These are phyloP conservation scores for Lachnellula arida DNA, from an alignment of 2,329 filamentous ascomycete genomes.

Conservation along the genomic window DNA sequence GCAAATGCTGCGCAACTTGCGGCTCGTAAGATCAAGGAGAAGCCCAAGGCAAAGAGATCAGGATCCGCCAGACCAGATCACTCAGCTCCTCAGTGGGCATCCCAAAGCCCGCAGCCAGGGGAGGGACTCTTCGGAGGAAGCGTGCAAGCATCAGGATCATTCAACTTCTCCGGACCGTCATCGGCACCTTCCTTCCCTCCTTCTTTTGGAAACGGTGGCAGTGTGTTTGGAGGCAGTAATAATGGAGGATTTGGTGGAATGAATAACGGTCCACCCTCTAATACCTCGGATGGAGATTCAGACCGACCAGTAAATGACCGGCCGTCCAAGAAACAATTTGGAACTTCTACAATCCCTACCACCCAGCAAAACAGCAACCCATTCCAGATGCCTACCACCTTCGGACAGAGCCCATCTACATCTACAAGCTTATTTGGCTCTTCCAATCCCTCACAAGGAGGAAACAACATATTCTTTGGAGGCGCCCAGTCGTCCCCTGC, in stretches of 20 bases:
- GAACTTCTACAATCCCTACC: not conserved
- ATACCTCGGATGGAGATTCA: slow-evolving; percentile 8
- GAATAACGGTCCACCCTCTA: not conserved
- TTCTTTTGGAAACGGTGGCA: slow-evolving; percentile 8
- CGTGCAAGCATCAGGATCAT: slow-evolving; percentile 22
- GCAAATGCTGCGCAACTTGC: slow-evolving; percentile 33
- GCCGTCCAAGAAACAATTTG: slow-evolving; percentile 21
- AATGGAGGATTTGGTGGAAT: not conserved
- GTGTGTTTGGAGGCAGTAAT: not conserved
- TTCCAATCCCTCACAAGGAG: slow-evolving; percentile 5
- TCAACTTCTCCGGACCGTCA: slow-evolving; percentile 25
- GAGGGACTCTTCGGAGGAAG: slow-evolving; percentile 29
- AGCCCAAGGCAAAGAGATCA: slow-evolving; percentile 12
- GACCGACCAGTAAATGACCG: slow-evolving; percentile 15
- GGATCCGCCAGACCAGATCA: not conserved
- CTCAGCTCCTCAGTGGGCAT: slow-evolving; percentile 6
- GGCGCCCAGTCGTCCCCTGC: slow-evolving; percentile 2
- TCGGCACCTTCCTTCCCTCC: slow-evolving; percentile 12
- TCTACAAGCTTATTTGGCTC: slow-evolving; percentile 10
- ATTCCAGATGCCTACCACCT: slow-evolving; percentile 1
- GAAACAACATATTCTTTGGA: slow-evolving; percentile 11
- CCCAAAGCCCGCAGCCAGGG: slow-evolving; percentile 6
- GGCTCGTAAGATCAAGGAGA: slow-evolving; percentile 27
- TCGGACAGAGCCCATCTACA: slow-evolving; percentile 4
- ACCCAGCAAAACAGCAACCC: not conserved